Base-by-base conservation (phyloP, 768 basidiomycete species). In the Trichaptum fuscoviolaceum region DNA sequence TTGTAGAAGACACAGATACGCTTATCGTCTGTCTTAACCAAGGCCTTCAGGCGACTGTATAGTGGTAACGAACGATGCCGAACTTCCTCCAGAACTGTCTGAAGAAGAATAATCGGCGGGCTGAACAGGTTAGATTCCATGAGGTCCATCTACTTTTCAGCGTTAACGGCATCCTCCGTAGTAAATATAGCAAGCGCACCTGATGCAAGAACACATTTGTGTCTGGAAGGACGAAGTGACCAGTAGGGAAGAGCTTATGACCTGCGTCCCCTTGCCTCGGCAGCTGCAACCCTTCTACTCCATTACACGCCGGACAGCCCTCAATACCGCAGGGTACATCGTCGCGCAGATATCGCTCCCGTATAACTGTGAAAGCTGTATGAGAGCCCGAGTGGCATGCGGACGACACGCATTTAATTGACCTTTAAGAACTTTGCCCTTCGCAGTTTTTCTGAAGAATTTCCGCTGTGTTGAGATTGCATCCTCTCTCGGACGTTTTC, bases 41-140 rank as follows among this genome's bases (percentile, higher is more conserved):
- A 82, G 0, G 90, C 86, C 71, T 93, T 96, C 69, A 99, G 83
- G 35, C 96, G 90, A 75, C 95, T 98, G 78, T 93, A 95, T 18
- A 99, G 79, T 3, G 96, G 96, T 26, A 99, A 78, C 0, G 92
- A 95, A 23, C 97, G 85, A 75, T 99, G 97, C 66, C 96, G 85
- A 67, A 98, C 95, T 86, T 99, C 97, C 70, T 97, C 93, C 64
- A 99, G 81, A 1, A 98, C 96, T 0, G 96, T 99, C 77, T 99
- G 96, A 1, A 97, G 85, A 25, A 99, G 80, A 65, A 99, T 89
- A 64, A 98, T 87, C 0, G 96, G 94, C 0, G 90, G 81, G 0
- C 78, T 83, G 71, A 96, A 92, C 1, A 87, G 79, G 1, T 83
- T 78, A 0, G 91, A 92, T 75, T 95, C 92, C 52, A 99, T 81